Evolutionary conservation across 345 rosid species (phyloP), one percentile per base, ranked within the genome.

Genomic region (Cardamine resedifolia): DNA sequence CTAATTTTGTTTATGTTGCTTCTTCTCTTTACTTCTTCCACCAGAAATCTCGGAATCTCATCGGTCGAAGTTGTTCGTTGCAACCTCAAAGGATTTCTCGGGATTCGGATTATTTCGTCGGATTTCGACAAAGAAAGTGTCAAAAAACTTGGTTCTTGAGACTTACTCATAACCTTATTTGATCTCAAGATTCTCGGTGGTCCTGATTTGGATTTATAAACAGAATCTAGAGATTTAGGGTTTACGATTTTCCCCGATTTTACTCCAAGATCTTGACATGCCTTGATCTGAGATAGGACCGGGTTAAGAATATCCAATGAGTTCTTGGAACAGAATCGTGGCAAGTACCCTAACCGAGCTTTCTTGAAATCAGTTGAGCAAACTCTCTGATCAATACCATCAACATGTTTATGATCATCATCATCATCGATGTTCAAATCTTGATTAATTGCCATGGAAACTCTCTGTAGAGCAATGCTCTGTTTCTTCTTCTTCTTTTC

Each of bases 181-280:
- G 74, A 66, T 78, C 67, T 79, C 88, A 47, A 77, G 83, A 59
- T 85, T 93, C 76, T 86, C 81, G 49, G 87, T 77, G 57, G 84
- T 80, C 6, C 44, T 85, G 72, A 66, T 71, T 55, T 83, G 85
- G 28, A 53, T 75, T 66, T 85, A 10, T 33, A 14, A n/a, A 60
- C 41, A 39, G 57, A 27, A 38, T 21, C 53, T 64, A 4, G 19
- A 3, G 45, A 6, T 23, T 48, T 76, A 2, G 66, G 70, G 30
- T 34, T 55, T 3, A 20, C 5, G 70, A 33, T 36, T 9, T 75
- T 45, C 6, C 27, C 43, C 0, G 66, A 16, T 19, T 70, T 70
- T 14, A 67, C 59, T 10, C 52, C 36, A 55, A 62, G 1, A 48
- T 70, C 45, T 16, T 64, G 75, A 57, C 79, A 76, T n/a, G 62